Evolutionary conservation across 2,329 filamentous ascomycete species (phyloP), one percentile per base, ranked within the genome.

Genomic region (Penicillium sp.): DNA sequence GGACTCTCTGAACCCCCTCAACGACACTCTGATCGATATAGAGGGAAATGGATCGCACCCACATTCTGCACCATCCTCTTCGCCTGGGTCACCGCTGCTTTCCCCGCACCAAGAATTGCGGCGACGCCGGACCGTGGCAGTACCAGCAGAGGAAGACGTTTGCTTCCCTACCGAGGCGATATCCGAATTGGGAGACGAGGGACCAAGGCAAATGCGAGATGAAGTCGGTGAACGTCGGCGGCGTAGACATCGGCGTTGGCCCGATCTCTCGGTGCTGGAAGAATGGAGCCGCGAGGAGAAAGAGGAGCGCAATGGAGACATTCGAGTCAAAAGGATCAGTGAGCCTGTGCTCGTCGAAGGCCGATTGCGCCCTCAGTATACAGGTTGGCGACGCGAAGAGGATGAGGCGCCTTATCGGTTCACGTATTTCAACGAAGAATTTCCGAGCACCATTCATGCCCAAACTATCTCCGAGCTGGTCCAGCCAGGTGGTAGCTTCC

Each of bases 381-480:
- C 79, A 58, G 80, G 80, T 13, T 98, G 91, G 91, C 91, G 88
- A 66, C 81, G 85, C 34, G 83, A 87, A 46, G 87, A 93, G 56
- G 90, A 95, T 53, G 91, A 96, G 57, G 82, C 85, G 0, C 93
- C 93, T 0, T 97, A 94, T 67, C 81, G 93, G 24, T 98, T 96
- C 67, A 97, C 93, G 0, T 98, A 98, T 69, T 98, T 98, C 77
- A 97, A 97, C 68, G 93, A 97, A 65, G 88, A 95, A 55, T 88
- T 97, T 49, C 85, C 88, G 61, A 94, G 87, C 67, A 98, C 93
- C 0, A 94, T 98, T 54, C 93, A 98, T 69, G 93, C 89, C 53
- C 88, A 95, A 68, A 93, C 86, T 0, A 95, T 98, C 50, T 95
- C 89, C 2, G 93, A 96, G 66, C 78, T 98, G 19, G 79, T 94